These are phyloP conservation scores for Arbutus unedo DNA, from an alignment of 148 eudicot species.

Conservation along the genomic window DNA sequence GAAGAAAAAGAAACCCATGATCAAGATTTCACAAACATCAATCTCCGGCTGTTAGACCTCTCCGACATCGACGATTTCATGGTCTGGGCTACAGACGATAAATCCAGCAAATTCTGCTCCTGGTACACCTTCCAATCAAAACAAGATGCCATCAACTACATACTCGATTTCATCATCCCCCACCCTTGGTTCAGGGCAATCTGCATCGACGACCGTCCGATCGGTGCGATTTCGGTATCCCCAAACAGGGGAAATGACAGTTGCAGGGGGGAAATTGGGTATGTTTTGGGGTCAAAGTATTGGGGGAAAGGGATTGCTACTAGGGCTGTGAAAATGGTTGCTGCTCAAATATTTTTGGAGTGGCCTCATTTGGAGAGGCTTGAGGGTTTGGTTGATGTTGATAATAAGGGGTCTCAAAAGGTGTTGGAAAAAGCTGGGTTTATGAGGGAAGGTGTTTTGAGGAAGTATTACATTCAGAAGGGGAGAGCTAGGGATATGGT, in stretches of 20 bases:
- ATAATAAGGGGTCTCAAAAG: slow-evolving; percentile 42
- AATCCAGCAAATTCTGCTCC: slow-evolving; percentile 26
- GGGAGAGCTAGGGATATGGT: slow-evolving; percentile 43
- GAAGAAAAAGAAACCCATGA: not conserved
- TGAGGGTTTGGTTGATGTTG: slow-evolving; percentile 50
- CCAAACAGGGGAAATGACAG: slow-evolving; percentile 27
- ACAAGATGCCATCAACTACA: slow-evolving; percentile 33
- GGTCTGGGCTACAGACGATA: slow-evolving; percentile 38
- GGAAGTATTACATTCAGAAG: slow-evolving; percentile 36
- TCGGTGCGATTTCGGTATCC: slow-evolving; percentile 38
- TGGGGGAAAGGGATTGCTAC: slow-evolving; percentile 62
- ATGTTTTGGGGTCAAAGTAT: slow-evolving; percentile 36
- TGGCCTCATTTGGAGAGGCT: slow-evolving; percentile 50
- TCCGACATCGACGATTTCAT: slow-evolving; percentile 45
- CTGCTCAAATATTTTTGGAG: slow-evolving; percentile 31
- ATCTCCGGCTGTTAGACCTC: slow-evolving; percentile 28
- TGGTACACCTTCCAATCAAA: slow-evolving; percentile 30
- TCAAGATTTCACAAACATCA: slow-evolving; percentile 16
- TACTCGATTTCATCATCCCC: slow-evolving; percentile 13
- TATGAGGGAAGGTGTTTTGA: slow-evolving; percentile 44
- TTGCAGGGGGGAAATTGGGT: slow-evolving; percentile 45
- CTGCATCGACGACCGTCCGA: slow-evolving; percentile 28
- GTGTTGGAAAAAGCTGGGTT: slow-evolving; percentile 56
- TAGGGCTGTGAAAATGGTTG: slow-evolving; percentile 34
- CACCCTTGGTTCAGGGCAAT: slow-evolving; percentile 51